Base-by-base conservation (phyloP, 148 eudicot species). In the Chenopodium album region DNA sequence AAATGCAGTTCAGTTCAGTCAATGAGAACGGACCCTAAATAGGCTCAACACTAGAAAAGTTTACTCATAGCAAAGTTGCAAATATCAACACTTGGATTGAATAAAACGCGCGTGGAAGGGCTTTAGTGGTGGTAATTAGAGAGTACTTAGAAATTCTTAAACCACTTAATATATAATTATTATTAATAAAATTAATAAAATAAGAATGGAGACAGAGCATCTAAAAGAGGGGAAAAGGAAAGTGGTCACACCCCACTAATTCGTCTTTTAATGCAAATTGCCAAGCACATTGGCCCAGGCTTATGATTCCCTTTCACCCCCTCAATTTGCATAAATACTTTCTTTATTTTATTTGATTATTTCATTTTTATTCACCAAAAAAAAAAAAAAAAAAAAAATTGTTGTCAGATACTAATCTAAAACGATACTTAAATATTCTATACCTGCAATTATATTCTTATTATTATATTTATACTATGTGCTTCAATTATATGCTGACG, bases 201-300 rank as follows among this genome's bases (percentile, higher is more conserved):
- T 56, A 67, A 52, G 32, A 17, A 13, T 46, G 47, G 31, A 75
- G 79, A 81, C 79, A 82, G 76, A 37, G 79, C 74, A 76, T 81
- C 78, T 74, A 63, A 81, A 68, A 23, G 8, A 79, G 82, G 74
- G 77, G 26, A 52, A 56, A 81, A 81, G 72, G 73, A n/a, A 81
- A 75, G 78, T 75, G 79, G 73, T 81, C 73, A 75, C 74, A 75
- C 47, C 74, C 78, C 78, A 68, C 59, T 23, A 14, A 46, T 74
- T 73, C 59, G 82, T 62, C 73, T 56, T 75, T 81, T 81, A 64
- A 9, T 47, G 64, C 71, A 81, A 81, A 63, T 66, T 68, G 74
- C 60, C 46, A 74, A 75, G 52, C 83, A 52, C 78, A 66, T 37
- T 73, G 77, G 19, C 62, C 75, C 59, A 64, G 6, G 26, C 22